Evolutionary conservation across 768 basidiomycete genomes (phyloP), one percentile per base, ranked within the genome.

Genomic region (Udeniomyces megalosporus): DNA sequence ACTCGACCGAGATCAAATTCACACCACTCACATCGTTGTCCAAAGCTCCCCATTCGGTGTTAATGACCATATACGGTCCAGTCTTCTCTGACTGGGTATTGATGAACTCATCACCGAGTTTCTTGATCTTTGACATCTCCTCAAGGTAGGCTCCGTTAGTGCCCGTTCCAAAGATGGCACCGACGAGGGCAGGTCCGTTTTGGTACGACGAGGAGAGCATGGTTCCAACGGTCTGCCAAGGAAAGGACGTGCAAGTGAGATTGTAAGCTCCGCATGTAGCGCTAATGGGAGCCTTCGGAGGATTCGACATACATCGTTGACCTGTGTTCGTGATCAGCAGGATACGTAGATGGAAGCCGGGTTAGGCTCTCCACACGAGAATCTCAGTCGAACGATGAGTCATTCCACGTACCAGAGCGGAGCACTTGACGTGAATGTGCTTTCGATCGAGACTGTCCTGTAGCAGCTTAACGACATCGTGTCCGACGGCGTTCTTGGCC

Each of bases 81-180:
- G 70, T 74, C 34, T 80, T 77, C 10, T 26, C 78, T 75, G 11
- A 77, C 80, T 6, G 79, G 20, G 26, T 66, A 58, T 67, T 63
- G 62, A 75, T 81, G 28, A 81, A 76, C 47, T 75, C 78, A 60
- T 86, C 82, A 20, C 80, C 81, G 8, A 95, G 78, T 74, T 97
- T 97, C 45, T 78, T 82, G 70, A 97, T 83, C 55, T 88, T 90
- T 55, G 80, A 78, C 42, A 91, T 76, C 67, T 86, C 79, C 72
- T 97, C 93, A 53, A 99, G 81, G 74, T 95, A 99, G 12, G 95
- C 95, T 32, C 95, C 95, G 70, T 99, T 99, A 5, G 95, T 97
- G 20, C 95, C 95, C 0, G 95, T 99, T 28, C 95, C 95, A 71
- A 97, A 97, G 69, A 97, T 97, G 59, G 85, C 85, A 51, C 78